A percentile compares a stretch with the other conserved stretches of the same genome.
These are phyloP conservation scores for Eucalyptus erythrocorys DNA, from an alignment of 345 rosid species.

Conservation along the genomic window DNA sequence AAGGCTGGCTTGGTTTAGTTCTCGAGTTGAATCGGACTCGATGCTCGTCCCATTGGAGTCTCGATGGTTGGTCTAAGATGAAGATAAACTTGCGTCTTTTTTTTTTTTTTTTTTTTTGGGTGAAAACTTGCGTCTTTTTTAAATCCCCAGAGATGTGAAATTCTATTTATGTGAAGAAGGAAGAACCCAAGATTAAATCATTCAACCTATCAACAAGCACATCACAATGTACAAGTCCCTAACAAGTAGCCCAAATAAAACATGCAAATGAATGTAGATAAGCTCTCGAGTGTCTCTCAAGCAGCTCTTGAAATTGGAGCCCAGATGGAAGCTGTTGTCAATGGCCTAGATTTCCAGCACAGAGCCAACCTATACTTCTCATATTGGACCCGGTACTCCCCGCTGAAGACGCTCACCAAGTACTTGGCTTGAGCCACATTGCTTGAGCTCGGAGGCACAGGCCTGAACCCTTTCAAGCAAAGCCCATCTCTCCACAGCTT, in stretches of 20 bases:
- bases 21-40: rapidly evolving
- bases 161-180: not conserved
- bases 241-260: not conserved
- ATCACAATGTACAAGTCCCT: not conserved
- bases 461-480: not conserved
- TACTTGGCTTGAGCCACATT: conserved; percentile 16
- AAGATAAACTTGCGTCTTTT: not conserved
- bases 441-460: not conserved
- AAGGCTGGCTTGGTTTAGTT: not conserved
- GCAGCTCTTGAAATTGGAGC: not conserved
- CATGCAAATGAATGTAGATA: not conserved
- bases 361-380: conserved; percentile 4
- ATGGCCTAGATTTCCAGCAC: conserved; percentile 16
- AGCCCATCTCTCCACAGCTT: not conserved
- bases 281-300: not conserved
- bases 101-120: no score
- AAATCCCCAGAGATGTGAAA: not conserved
- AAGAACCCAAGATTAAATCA: not conserved
- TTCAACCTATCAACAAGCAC: not conserved
- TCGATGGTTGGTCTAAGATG: not conserved
- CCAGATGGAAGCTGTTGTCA: conserved; percentile 17
- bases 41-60: not conserved
- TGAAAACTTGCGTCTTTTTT: not conserved
- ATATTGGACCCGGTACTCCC: conserved; percentile 9
- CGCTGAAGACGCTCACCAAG: conserved; percentile 2